Evolutionary conservation across 257 asterid genomes (phyloP).

Genomic region (Petunia axillaris): DNA sequence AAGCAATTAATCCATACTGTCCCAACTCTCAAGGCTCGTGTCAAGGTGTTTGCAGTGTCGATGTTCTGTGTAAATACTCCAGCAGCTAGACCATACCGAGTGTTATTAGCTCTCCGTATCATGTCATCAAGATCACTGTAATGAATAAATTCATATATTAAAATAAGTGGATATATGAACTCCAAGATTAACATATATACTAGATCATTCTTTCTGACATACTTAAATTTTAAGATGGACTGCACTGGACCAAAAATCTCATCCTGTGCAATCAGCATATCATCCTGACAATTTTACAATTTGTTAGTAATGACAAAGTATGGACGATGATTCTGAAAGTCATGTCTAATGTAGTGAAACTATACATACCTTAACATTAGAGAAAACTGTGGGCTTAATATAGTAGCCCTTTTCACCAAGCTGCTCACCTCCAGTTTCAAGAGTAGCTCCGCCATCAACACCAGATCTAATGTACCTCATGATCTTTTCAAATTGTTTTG

Average conservation of each 20-base stretch:
- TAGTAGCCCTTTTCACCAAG: constrained; percentile 72
- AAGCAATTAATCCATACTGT: constrained; percentile 83
- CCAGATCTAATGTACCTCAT: constrained; percentile 68
- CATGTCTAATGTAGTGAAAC: background rate
- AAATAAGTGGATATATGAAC: background rate
- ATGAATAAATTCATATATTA: background rate
- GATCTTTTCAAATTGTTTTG: constrained; percentile 74
- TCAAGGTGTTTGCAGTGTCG: constrained; percentile 84
- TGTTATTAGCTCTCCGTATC: constrained; percentile 67
- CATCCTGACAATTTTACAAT: constrained; percentile 54
- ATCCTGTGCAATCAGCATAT: constrained; percentile 82
- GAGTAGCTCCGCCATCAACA: constrained; percentile 76
- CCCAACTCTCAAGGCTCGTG: constrained; percentile 83
- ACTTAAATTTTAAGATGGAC: constrained; percentile 78
- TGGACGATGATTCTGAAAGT: background rate
- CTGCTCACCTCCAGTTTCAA: constrained; percentile 82
- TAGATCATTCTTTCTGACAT: background rate
- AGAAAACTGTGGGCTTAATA: constrained; percentile 90
- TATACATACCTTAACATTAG: constrained; percentile 70
- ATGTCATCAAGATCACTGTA: constrained; percentile 75
- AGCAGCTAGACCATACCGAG: constrained; percentile 79
- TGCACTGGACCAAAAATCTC: constrained; percentile 99
- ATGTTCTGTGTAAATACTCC: constrained; percentile 86
- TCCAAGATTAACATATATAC: background rate
- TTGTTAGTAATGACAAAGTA: background rate